phyloP scores from a whole-genome alignment of 208 protist species.

The Trypanosoma melophagium region DNA sequence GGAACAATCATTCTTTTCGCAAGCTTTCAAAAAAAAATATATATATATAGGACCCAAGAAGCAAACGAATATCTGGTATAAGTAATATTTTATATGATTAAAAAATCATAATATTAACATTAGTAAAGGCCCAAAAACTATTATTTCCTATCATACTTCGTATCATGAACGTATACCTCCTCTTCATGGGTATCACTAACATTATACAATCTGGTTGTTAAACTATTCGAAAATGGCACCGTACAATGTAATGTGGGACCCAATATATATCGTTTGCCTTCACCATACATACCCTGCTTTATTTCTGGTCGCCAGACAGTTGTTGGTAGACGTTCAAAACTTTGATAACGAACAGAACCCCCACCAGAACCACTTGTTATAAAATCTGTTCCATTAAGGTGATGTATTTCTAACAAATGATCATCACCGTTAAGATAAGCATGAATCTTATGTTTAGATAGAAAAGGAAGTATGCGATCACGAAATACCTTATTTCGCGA shows the following conservation, averaged over 20 bases:
- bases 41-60: background rate
- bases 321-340: conserved; percentile 5
- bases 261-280: background rate
- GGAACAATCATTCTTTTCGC: too few relatives aligned
- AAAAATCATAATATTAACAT: conserved; percentile 1
- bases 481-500: conserved; percentile 7
- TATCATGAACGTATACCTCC: conserved; percentile 9
- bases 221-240: conserved; percentile 7
- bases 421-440: conserved; percentile 27
- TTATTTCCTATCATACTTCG: conserved; percentile 3
- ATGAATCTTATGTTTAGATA: conserved; percentile 19
- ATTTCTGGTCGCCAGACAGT: conserved; percentile 21
- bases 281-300: background rate
- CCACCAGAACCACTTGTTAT: conserved; percentile 21
- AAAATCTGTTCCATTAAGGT: conserved; percentile 27
- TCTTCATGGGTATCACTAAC: conserved; percentile 2
- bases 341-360: conserved; percentile 10
- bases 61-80: too few relatives aligned
- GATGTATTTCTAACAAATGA: conserved; percentile 28
- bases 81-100: too few relatives aligned
- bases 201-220: conserved; percentile 14
- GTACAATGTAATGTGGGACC: conserved; percentile 20
- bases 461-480: conserved; percentile 12
- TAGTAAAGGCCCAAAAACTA: background rate
- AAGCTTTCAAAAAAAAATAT: conserved; percentile 4